A percentile compares a stretch with the other conserved stretches of the same genome.
Conservation (phyloP, 257 asterid species). For the Striga asiatica region DNA sequence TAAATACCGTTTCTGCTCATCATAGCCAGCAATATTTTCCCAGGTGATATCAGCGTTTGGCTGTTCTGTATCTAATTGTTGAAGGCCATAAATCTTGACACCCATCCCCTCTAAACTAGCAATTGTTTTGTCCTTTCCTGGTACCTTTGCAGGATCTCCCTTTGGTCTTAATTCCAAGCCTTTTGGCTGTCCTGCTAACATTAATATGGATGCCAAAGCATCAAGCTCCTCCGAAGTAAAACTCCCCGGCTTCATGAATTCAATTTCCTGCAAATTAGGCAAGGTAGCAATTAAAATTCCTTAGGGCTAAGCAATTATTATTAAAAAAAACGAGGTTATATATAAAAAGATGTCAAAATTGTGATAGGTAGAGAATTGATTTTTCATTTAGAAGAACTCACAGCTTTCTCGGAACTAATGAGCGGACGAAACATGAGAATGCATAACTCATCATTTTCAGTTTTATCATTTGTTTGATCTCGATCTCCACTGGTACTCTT, state of each 20-base stretch:
- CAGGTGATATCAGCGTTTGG: slow-evolving; percentile 54
- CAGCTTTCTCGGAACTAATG: slow-evolving; percentile 71
- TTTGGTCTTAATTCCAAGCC: slow-evolving; percentile 27
- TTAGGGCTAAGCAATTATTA: neutral
- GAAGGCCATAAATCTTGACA: slow-evolving; percentile 66
- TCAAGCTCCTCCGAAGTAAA: slow-evolving; percentile 79
- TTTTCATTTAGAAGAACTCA: slow-evolving; percentile 30
- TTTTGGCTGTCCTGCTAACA: slow-evolving; percentile 55
- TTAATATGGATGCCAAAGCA: slow-evolving; percentile 58
- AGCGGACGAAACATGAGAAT: slow-evolving; percentile 82
- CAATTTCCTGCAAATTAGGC: slow-evolving; percentile 58
- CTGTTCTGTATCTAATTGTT: slow-evolving; percentile 30
- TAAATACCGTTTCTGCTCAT: slow-evolving; percentile 63
- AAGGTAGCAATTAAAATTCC: slow-evolving; percentile 13
- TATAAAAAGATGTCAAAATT: neutral
- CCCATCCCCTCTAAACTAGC: slow-evolving; percentile 78
- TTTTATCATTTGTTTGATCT: slow-evolving; percentile 26
- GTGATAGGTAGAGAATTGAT: neutral
- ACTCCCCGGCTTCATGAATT: slow-evolving; percentile 75
- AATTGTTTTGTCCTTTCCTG: slow-evolving; percentile 46
- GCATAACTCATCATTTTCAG: slow-evolving; percentile 39
- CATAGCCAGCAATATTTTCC: slow-evolving; percentile 95
- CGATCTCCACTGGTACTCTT: slow-evolving; percentile 29
- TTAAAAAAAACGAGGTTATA: neutral
- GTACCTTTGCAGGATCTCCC: slow-evolving; percentile 30